These are phyloP conservation scores for Cyberlindnera sargentensis DNA, from an alignment of 805 yeast genomes.

Conservation along the genomic window DNA sequence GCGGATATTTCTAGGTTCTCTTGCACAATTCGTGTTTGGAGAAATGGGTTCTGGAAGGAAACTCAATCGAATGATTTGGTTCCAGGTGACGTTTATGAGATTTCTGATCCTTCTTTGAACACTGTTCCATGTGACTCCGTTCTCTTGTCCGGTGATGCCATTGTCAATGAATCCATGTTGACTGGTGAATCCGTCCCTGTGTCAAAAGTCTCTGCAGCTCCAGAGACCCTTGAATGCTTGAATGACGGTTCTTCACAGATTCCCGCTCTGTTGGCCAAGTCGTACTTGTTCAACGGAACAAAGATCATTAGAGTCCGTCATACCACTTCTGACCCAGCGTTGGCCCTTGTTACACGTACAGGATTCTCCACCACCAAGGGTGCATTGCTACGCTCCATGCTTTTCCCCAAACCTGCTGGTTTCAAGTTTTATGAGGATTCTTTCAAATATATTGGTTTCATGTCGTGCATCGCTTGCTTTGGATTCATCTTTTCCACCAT, in stretches of 20 bases:
- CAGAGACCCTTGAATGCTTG: slow-evolving; percentile 51
- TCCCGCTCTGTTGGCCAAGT: slow-evolving; percentile 59
- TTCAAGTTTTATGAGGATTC: slow-evolving; percentile 93
- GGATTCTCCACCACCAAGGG: slow-evolving; percentile 97
- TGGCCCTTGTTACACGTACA: slow-evolving; percentile 81
- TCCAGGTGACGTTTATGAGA: slow-evolving; percentile 94
- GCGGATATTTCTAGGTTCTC: slow-evolving; percentile 64
- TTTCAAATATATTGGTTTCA: slow-evolving; percentile 91
- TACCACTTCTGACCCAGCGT: slow-evolving; percentile 49
- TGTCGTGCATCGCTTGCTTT: slow-evolving; percentile 75
- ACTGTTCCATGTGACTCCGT: slow-evolving; percentile 86
- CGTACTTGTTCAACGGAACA: slow-evolving; percentile 84
- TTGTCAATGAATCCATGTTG: slow-evolving; percentile 95
- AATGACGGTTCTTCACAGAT: slow-evolving; percentile 47
- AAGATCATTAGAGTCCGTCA: slow-evolving; percentile 77
- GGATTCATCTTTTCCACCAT: slow-evolving; percentile 83
- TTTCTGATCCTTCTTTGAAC: slow-evolving; percentile 73
- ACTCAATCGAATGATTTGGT: slow-evolving; percentile 71
- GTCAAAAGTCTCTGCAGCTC: slow-evolving; percentile 62
- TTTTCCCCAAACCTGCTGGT: slow-evolving; percentile 91
- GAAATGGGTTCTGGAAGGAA: slow-evolving; percentile 91
- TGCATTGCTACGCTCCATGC: slow-evolving; percentile 86
- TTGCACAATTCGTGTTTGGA: slow-evolving; percentile 83
- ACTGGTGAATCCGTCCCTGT: slow-evolving; percentile 99
- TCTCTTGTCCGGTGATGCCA: slow-evolving; percentile 84